Evolutionary conservation across 2,329 filamentous ascomycete species (phyloP), one percentile per base, ranked within the genome.

Genomic region (Canariomyces notabilis): DNA sequence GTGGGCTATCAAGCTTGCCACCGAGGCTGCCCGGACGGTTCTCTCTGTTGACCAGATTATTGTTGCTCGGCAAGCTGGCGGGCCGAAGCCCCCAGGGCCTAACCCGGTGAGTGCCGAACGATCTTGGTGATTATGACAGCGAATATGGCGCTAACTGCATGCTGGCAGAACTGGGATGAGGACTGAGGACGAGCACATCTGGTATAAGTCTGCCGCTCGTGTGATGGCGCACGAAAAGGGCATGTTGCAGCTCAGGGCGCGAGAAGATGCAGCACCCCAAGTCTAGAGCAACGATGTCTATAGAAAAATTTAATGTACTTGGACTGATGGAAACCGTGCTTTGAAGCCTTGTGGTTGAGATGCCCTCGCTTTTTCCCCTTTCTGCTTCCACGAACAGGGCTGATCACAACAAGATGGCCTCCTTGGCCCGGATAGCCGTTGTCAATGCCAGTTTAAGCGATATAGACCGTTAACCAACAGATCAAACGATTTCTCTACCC

Each of bases 41-140:
- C 74, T 98, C 55, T 95, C 89, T 38, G 93, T 98, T 32, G 93
- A 98, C 69, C 94, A 98, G 73, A 98, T 98, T 64, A 98, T 98
- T 64, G 93, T 98, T 48, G 90, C 94, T 53, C 83, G 91, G 71
- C 93, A 97, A 73, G 93, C 94, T 38, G 93, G 93, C 63, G 93
- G 93, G 31, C 93, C 94, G 18, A 98, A 98, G 78, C 91, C 91
- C 46, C 93, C 93, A 22, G 90, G 87, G 37, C 93, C 89, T 57
- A 96, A 96, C 71, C 85, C 90, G 37, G 74, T 77, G 63, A 62
- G 74, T 67, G 18, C n/a, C 19, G 2, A 18, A 16, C 2, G 33
- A 40, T 15, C 11, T 3, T 29, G 18, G 16, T 32, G 34, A 16
- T 31, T 14, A 11, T 22, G 12, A 18, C 14, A 31, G n/a, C n/a